Conservation (phyloP, 116 monocot genomes). For the Zostera marina region DNA sequence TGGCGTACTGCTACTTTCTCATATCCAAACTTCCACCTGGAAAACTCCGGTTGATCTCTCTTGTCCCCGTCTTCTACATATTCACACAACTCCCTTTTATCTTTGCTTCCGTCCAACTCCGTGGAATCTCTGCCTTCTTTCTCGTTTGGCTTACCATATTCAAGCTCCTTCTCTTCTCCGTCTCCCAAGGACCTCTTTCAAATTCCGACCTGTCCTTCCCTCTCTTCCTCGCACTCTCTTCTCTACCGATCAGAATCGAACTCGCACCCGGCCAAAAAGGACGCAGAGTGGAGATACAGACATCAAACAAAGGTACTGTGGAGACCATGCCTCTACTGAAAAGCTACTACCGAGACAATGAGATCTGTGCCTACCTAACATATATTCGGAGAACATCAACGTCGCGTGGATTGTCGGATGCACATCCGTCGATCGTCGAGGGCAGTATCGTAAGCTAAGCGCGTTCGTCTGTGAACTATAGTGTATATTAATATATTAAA, state of each 20-base stretch:
- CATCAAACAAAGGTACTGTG: no score
- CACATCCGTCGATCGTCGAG: no score
- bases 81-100: slow-evolving; percentile 27
- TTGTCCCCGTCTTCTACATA: slow-evolving; percentile 27
- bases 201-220: slow-evolving; percentile 18
- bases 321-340: no score
- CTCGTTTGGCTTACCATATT: slow-evolving; percentile 43
- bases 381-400: no score
- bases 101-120: slow-evolving; percentile 33
- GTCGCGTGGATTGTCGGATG: no score
- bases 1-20: background rate
- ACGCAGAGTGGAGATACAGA: no score
- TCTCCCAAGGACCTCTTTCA: slow-evolving; percentile 33
- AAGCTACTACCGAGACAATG: no score
- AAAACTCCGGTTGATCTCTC: slow-evolving; percentile 11
- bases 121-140: slow-evolving; percentile 34
- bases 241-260: slow-evolving; percentile 39
- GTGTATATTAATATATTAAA: no score
- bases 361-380: no score
- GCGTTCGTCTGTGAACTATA: no score
- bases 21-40: background rate
- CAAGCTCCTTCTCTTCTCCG: slow-evolving; percentile 69
- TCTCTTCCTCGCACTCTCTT: slow-evolving; percentile 25
- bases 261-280: no score
- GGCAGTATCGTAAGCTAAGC: no score